A percentile compares a stretch with the other conserved stretches of the same genome.
These are phyloP conservation scores for Gyromitra esculenta DNA, from an alignment of 2,329 filamentous ascomycete genomes.

Conservation along the genomic window DNA sequence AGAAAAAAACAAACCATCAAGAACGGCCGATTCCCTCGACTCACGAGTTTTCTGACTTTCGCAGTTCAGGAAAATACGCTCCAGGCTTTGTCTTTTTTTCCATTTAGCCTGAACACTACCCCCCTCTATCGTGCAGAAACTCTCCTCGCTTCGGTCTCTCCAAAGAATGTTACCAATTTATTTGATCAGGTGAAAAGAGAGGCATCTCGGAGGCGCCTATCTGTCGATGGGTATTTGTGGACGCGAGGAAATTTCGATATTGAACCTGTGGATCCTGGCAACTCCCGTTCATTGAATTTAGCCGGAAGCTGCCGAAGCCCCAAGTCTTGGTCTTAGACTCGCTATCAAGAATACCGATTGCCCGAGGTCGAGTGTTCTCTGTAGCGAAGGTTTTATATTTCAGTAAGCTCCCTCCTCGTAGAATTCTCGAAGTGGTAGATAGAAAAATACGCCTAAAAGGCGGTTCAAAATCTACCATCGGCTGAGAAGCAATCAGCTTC, in stretches of 20 bases:
- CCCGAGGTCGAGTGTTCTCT: conserved; percentile 12
- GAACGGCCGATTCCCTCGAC: not conserved
- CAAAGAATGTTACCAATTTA: not conserved
- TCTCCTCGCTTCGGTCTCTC: conserved; percentile 18
- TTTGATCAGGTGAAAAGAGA: conserved; percentile 28
- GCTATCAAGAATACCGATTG: conserved; percentile 33
- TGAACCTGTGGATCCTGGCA: not conserved
- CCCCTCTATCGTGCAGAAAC: not conserved
- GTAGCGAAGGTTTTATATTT: not conserved
- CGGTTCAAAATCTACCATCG: not conserved
- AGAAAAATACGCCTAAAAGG: not conserved
- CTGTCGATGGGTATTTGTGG: not conserved
- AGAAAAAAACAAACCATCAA: conserved; percentile 18
- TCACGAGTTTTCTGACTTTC: conserved; percentile 1
- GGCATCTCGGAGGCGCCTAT: not conserved
- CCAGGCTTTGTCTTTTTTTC: conserved; percentile 22
- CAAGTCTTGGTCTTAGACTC: conserved; percentile 15
- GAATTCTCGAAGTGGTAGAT: no score
- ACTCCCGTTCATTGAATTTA: conserved; percentile 15
- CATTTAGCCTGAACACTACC: conserved; percentile 33
- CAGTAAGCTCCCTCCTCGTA: not conserved
- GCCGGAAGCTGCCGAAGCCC: conserved; percentile 7
- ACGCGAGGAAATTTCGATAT: not conserved
- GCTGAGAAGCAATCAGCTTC: not conserved
- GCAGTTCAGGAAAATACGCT: conserved; percentile 16